Percentiles rank a stretch among this genome's conserved stretches.
Evolutionary conservation across 192 early-diverging fungal species (phyloP).

Genomic region (Podila epigama): DNA sequence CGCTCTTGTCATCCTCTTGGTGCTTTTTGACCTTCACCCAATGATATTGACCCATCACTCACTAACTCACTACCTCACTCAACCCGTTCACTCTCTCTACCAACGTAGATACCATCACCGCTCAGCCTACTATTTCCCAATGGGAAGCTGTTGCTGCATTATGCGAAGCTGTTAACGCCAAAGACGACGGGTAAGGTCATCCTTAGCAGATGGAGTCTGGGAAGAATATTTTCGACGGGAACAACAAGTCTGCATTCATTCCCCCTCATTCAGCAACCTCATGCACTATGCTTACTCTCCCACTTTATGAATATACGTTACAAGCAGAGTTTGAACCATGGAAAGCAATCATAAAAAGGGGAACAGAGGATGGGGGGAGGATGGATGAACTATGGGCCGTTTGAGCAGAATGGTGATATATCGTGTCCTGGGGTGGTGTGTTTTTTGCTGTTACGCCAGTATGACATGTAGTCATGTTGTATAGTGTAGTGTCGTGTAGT

Average conservation of each 20-base stretch:
- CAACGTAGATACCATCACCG: slow-evolving; percentile 27
- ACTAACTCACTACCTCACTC: background rate
- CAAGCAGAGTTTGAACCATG: no score
- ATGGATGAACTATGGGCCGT: slow-evolving; percentile 1
- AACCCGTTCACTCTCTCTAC: background rate
- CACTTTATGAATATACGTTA: no score
- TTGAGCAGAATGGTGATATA: no score
- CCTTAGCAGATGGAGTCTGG: no score
- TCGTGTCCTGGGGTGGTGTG: background rate
- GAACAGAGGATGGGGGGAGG: background rate
- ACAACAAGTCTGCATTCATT: no score
- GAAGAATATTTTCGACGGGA: no score
- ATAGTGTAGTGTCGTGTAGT: background rate
- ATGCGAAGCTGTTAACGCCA: slow-evolving; percentile 38
- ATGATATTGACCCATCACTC: no score
- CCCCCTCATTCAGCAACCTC: no score
- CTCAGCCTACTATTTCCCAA: slow-evolving; percentile 20
- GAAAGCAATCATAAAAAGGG: background rate
- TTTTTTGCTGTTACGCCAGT: no score
- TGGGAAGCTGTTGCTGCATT: slow-evolving; percentile 29
- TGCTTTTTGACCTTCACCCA: no score
- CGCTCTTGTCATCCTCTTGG: background rate
- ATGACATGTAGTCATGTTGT: no score
- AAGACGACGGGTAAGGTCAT: slow-evolving; percentile 49
- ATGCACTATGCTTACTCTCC: no score